A percentile compares a stretch with the other conserved stretches of the same genome.
Conservation (phyloP, 2,329 filamentous ascomycete species). For the Trichoderma gracile region DNA sequence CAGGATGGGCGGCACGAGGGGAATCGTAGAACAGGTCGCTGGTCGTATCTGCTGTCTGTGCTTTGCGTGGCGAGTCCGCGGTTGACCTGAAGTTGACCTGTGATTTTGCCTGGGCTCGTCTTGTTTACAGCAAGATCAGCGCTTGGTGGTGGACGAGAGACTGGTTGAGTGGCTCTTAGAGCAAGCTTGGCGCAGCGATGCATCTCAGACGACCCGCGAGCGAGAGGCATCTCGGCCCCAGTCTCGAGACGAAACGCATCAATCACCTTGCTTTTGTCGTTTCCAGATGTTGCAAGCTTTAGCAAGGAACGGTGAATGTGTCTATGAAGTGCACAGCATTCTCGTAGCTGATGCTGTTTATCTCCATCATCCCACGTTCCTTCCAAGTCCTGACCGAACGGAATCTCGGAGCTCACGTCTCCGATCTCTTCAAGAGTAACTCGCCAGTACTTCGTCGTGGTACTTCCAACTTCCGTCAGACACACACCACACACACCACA, state of each 20-base stretch:
- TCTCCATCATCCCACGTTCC: background rate
- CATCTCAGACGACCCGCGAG: background rate
- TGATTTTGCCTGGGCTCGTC: background rate
- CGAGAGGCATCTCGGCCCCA: background rate
- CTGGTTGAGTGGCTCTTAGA: background rate
- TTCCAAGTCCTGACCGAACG: background rate
- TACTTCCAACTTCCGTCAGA: too few relatives aligned
- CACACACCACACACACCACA: background rate
- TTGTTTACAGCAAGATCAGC: background rate
- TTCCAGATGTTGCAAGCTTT: background rate
- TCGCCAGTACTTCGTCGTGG: too few relatives aligned
- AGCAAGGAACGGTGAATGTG: too few relatives aligned
- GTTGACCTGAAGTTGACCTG: background rate
- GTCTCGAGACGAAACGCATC: background rate
- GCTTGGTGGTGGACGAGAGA: background rate
- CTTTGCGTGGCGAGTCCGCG: background rate
- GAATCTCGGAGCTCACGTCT: background rate
- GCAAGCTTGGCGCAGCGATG: slow-evolving; percentile 13
- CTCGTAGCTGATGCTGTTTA: background rate
- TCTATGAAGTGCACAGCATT: background rate
- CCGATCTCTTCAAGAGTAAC: background rate
- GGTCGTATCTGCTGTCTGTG: background rate
- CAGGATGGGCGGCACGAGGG: slow-evolving; percentile 3
- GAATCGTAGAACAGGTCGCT: too few relatives aligned
- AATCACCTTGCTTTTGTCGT: too few relatives aligned